A percentile compares a stretch with the other conserved stretches of the same genome.
Conservation (phyloP, 192 early-diverging fungal genomes). For the Rhizophagus prolifer region DNA sequence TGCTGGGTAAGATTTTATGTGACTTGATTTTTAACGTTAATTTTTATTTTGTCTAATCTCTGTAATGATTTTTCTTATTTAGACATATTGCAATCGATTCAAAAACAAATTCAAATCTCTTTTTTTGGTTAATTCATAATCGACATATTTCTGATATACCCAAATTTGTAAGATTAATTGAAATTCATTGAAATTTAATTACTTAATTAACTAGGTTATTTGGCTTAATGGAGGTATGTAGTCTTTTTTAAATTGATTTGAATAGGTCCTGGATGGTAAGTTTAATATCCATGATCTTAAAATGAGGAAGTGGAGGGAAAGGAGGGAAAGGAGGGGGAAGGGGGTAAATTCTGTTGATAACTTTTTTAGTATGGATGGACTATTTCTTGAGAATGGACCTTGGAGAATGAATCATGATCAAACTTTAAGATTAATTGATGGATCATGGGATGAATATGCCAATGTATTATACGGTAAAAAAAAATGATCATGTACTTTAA, state of each 20-base stretch:
- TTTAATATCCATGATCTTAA: no score
- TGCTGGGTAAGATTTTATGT: conserved; percentile 8
- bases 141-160: conserved; percentile 17
- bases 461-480: conserved; percentile 55
- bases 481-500: no score
- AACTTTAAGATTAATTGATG: conserved; percentile 40
- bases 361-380: conserved; percentile 56
- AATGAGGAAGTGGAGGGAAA: no score
- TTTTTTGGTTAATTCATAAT: conserved; percentile 29
- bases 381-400: conserved; percentile 62
- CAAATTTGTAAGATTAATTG: conserved; percentile 15
- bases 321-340: no score
- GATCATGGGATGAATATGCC: conserved; percentile 60
- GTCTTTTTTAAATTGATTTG: neutral
- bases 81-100: neutral
- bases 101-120: conserved; percentile 9
- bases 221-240: conserved; percentile 61
- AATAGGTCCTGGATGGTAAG: conserved; percentile 34
- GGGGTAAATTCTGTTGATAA: no score
- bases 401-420: conserved; percentile 46
- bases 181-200: neutral
- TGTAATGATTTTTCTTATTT: neutral
- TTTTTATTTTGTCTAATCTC: no score
- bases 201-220: conserved; percentile 41
- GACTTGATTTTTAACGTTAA: no score